Base-by-base conservation (phyloP, 2,329 filamentous ascomycete species). In the Calycina herbarum region DNA sequence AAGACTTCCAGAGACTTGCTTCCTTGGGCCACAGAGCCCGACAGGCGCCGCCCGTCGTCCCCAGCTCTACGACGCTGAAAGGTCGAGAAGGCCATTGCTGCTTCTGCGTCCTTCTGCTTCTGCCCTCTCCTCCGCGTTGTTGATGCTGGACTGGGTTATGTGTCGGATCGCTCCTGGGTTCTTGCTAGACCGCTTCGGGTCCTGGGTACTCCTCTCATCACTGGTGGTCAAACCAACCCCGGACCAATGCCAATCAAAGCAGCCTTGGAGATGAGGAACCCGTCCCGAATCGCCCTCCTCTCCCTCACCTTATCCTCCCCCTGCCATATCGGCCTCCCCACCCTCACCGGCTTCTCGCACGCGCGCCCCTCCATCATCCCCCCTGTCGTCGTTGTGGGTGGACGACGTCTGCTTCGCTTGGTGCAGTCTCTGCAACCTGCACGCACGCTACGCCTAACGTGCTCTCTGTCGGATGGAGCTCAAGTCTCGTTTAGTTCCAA, bases 81-180 rank as follows among this genome's bases (percentile, higher is more conserved):
- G 48, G n/a, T 24, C 20, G n/a, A 54, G 24, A 24, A 54, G 4
- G 48, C 11, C 6, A 38, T 20, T 15, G 11, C 13, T 40, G 38
- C n/a, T 51, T 51, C 45, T 51, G 45, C 20, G 48, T 54, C 48
- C 48, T 54, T 54, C 48, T 51, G 20, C 48, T 54, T 54, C 48
- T 54, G 48, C 48, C 24, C 20, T 10, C 24, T 24, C 20, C 20
- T 54, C 48, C 48, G 48, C 20, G 20, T 24, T 54, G n/a, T 48
- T 51, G 42, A 24, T 20, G 10, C 11, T 11, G 3, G 45, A 6
- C 11, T 51, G 48, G 3, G 2, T 10, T 2, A 2, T 24, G 45
- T n/a, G 6, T 51, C 4, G 27, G 2, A 29, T 29, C n/a, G n/a
- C 6, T 24, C n/a, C 6, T 10, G 45, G 45, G n/a, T 24, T 8